Conservation (phyloP, 306 rosid genomes). For the Lathyrus tuberosus region DNA sequence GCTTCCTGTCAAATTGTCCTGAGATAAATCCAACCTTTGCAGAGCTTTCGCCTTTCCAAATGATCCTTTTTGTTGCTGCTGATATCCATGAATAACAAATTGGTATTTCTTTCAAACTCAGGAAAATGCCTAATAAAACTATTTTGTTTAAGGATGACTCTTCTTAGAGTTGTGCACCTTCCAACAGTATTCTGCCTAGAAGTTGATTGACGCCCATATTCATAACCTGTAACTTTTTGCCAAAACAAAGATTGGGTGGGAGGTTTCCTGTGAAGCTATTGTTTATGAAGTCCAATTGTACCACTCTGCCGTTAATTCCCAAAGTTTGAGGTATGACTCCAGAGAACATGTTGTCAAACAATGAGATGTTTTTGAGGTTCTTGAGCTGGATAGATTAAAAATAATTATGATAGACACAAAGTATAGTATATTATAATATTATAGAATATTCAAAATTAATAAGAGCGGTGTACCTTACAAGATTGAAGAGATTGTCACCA, state of each 20-base stretch:
- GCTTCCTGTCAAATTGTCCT: constrained; percentile 76
- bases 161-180: constrained; percentile 64
- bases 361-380: constrained; percentile 59
- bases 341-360: constrained; percentile 68
- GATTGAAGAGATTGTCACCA: too few species aligned
- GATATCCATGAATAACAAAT: constrained; percentile 49
- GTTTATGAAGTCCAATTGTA: constrained; percentile 58
- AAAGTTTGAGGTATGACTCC: constrained; percentile 76
- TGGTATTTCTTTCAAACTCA: constrained; percentile 42
- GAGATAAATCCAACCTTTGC: constrained; percentile 61
- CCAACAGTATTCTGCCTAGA: constrained; percentile 69
- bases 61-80: constrained; percentile 66
- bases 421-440: too few species aligned
- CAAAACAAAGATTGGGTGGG: constrained; percentile 76
- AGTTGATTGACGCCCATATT: constrained; percentile 60
- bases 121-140: constrained; percentile 70
- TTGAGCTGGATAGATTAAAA: constrained; percentile 41
- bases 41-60: constrained; percentile 44
- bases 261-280: constrained; percentile 68
- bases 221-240: constrained; percentile 51
- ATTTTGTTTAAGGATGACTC: constrained; percentile 61
- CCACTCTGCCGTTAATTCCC: constrained; percentile 73
- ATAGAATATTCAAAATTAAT: too few species aligned
- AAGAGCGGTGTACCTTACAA: too few species aligned
- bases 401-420: too few species aligned